These are phyloP conservation scores for Trichoderma virens DNA, from an alignment of 495 filamentous ascomycete genomes.

Conservation along the genomic window DNA sequence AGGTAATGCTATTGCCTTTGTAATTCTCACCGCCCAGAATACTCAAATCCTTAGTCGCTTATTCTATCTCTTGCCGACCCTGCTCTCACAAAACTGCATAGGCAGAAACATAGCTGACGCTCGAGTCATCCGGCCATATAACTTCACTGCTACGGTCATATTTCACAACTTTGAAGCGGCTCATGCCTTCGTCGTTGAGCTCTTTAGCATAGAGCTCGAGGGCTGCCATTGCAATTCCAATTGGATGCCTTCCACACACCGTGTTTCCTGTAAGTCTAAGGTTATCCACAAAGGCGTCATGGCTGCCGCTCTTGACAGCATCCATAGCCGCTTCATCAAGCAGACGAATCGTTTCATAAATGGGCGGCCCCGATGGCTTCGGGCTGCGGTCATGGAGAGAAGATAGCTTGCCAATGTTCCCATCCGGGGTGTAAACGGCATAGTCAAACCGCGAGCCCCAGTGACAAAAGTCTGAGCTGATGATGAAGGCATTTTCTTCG, in stretches of 20 bases:
- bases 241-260: constrained; percentile 92
- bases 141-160: constrained; percentile 87
- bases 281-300: constrained; percentile 58
- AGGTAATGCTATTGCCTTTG: neutral
- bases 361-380: constrained; percentile 46
- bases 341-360: constrained; percentile 76
- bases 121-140: constrained; percentile 64
- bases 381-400: constrained; percentile 11
- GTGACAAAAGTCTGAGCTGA: constrained; percentile 94
- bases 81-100: constrained; percentile 52
- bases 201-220: constrained; percentile 52
- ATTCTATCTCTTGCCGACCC: neutral
- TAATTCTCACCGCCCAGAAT: neutral
- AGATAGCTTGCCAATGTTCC: constrained; percentile 18
- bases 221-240: constrained; percentile 87
- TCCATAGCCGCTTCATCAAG: constrained; percentile 78
- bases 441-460: constrained; percentile 88
- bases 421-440: constrained; percentile 64
- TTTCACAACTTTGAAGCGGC: constrained; percentile 75
- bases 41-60: neutral
- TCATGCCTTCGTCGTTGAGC: constrained; percentile 27
- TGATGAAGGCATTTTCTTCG: constrained; percentile 69
- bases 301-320: constrained; percentile 66
- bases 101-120: constrained; percentile 88
- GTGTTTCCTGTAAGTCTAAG: constrained; percentile 76